phyloP scores from a whole-genome alignment of 257 asterid species.

The Voacanga thouarsii region DNA sequence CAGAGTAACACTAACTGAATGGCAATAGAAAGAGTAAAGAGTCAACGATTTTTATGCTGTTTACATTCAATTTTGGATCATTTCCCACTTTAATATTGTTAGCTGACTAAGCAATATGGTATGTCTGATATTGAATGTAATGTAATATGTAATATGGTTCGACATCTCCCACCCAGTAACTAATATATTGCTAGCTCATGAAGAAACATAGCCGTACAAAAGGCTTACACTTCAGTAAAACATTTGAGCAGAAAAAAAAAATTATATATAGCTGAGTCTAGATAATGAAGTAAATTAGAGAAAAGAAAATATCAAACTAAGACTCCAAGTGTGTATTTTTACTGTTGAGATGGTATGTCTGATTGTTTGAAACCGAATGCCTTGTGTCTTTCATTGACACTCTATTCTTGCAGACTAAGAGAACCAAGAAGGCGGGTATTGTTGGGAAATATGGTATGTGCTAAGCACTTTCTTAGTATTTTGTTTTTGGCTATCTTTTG shows the following conservation, averaged over 20 bases:
- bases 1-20: not conserved
- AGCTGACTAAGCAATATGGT: not conserved
- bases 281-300: no score
- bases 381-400: not conserved
- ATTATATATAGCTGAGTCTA: no score
- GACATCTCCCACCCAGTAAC: no score
- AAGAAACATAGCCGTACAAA: no score
- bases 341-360: not conserved
- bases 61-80: not conserved
- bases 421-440: constrained; percentile 65
- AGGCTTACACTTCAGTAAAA: no score
- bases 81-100: not conserved
- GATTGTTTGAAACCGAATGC: not conserved
- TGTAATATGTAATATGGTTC: no score
- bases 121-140: not conserved
- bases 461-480: not conserved
- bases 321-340: not conserved
- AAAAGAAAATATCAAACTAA: no score
- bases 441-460: constrained; percentile 53
- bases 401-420: constrained; percentile 41
- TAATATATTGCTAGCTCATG: no score
- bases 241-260: no score
- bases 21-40: not conserved
- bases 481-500: not conserved
- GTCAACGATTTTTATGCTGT: not conserved